Conservation (phyloP, 768 basidiomycete genomes). For the Udeniomyces megalosporus region DNA sequence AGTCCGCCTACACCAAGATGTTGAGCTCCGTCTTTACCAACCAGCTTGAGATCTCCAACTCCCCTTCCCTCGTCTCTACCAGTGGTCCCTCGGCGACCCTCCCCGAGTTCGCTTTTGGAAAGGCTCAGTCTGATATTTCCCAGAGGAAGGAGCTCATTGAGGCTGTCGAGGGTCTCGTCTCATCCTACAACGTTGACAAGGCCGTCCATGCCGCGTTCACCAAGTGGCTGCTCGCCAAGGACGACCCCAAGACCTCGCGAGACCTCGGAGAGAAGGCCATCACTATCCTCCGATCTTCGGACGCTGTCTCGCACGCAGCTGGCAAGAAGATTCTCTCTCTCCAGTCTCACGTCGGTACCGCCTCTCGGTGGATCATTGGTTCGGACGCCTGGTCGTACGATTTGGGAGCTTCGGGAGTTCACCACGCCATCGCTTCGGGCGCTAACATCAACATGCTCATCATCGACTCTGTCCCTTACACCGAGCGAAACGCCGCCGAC, state of each 20-base stretch:
- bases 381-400: constrained; percentile 98
- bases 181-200: constrained; percentile 36
- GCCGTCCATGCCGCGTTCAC: constrained; percentile 35
- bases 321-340: constrained; percentile 45
- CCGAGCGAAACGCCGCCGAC: constrained; percentile 51
- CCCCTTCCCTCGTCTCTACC: constrained; percentile 51
- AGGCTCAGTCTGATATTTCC: constrained; percentile 66
- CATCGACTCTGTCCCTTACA: constrained; percentile 81
- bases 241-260: constrained; percentile 49
- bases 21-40: constrained; percentile 62
- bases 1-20: constrained; percentile 78
- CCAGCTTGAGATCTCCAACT: constrained; percentile 68
- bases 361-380: constrained; percentile 89
- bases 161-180: constrained; percentile 49
- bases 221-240: constrained; percentile 62
- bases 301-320: constrained; percentile 25
- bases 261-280: constrained; percentile 43
- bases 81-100: constrained; percentile 58
- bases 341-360: constrained; percentile 45
- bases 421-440: constrained; percentile 80
- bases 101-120: constrained; percentile 90
- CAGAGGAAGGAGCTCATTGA: constrained; percentile 51
- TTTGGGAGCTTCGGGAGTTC: constrained; percentile 83
- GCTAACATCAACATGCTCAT: constrained; percentile 90
- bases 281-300: constrained; percentile 32